Evolutionary conservation across 1,284 basidiomycete genomes (phyloP).

Genomic region (Meira miltonrushii): DNA sequence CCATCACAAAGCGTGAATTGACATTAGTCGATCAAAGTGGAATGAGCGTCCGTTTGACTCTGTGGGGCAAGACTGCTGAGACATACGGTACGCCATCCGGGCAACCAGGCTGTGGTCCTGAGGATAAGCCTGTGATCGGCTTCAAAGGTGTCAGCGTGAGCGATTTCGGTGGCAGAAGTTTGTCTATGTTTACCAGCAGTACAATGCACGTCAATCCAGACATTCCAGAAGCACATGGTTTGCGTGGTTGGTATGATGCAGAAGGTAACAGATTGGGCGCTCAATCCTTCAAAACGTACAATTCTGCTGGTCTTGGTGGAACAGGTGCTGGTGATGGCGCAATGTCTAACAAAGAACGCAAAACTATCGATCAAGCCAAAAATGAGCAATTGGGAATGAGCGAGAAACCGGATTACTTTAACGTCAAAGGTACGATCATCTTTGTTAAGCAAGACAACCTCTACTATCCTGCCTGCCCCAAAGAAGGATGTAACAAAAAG

Average conservation of each 20-base stretch:
- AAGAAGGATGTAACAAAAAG: constrained; percentile 83
- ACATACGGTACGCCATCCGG: constrained; percentile 15
- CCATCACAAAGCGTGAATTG: constrained; percentile 48
- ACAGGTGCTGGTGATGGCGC: constrained; percentile 44
- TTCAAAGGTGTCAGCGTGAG: constrained; percentile 94
- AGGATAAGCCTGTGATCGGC: constrained; percentile 57
- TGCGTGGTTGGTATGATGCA: constrained; percentile 76
- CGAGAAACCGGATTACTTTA: constrained; percentile 71
- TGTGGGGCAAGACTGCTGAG: constrained; percentile 96
- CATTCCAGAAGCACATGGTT: constrained; percentile 72
- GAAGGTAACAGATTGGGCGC: constrained; percentile 25
- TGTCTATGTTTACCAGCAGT: constrained; percentile 67
- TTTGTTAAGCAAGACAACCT: constrained; percentile 83
- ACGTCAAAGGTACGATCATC: constrained; percentile 75
- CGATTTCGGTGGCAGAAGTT: constrained; percentile 74
- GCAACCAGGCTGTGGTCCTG: constrained; percentile 23
- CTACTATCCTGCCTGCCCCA: constrained; percentile 83
- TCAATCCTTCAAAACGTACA: constrained; percentile 40
- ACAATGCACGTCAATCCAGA: constrained; percentile 68
- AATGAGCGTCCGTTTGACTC: constrained; percentile 75
- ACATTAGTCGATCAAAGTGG: constrained; percentile 79
- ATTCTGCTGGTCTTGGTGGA: constrained; percentile 53
- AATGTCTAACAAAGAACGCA: constrained; percentile 49
- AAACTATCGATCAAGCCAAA: constrained; percentile 76
- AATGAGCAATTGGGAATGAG: constrained; percentile 68